Conservation (phyloP, 495 filamentous ascomycete genomes). For the Venustampulla echinocandica region DNA sequence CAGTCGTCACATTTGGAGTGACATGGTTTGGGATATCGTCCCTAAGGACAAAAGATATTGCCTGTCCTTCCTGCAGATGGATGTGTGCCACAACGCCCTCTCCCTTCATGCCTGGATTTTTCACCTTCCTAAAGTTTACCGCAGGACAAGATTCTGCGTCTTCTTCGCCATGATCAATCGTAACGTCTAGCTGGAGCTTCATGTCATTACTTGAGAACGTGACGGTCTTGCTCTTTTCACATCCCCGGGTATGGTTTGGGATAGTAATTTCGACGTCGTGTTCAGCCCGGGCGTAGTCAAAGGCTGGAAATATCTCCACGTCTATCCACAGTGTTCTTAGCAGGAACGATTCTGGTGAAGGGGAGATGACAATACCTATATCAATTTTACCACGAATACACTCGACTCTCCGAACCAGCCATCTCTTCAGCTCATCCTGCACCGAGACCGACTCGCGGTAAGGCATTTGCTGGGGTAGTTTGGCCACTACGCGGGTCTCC, state of each 20-base stretch:
- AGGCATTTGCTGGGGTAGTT: conserved; percentile 35
- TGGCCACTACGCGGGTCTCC: conserved; percentile 19
- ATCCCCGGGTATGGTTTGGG: conserved; percentile 27
- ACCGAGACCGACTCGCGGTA: conserved; percentile 43
- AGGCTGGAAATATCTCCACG: conserved; percentile 61
- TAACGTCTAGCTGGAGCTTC: conserved; percentile 56
- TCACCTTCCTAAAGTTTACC: conserved; percentile 43
- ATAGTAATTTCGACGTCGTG: conserved; percentile 45
- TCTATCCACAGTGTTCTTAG: conserved; percentile 24
- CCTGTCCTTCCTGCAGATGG: conserved; percentile 52
- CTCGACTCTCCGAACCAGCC: conserved; percentile 58
- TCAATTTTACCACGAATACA: conserved; percentile 55
- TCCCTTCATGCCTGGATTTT: conserved; percentile 41
- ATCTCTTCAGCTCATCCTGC: conserved; percentile 47
- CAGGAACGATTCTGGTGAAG: not conserved
- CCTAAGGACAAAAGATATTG: conserved; percentile 56
- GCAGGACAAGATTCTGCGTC: conserved; percentile 36
- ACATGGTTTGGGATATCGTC: conserved; percentile 43
- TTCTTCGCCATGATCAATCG: conserved; percentile 47
- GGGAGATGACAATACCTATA: conserved; percentile 29
- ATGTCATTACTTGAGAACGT: conserved; percentile 49
- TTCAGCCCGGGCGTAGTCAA: conserved; percentile 53
- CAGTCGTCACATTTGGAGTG: conserved; percentile 41
- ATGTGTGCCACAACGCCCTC: conserved; percentile 52
- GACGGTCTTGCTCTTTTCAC: conserved; percentile 43